Base-by-base conservation (phyloP, 768 basidiomycete genomes). In the Macrocybe gigantea region DNA sequence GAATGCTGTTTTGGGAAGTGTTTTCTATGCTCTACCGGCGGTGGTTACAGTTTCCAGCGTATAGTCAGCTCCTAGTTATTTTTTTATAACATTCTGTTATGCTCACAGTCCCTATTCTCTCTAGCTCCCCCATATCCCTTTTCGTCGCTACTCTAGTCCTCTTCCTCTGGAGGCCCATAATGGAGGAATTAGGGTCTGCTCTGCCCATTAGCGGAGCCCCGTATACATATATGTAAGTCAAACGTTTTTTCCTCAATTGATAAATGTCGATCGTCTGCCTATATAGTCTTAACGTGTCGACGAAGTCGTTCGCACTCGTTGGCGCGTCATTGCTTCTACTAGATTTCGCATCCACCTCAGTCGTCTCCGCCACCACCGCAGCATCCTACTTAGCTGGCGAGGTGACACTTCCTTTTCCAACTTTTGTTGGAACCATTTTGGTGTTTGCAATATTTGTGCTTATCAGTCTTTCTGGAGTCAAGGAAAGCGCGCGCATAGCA, bases 291-390 rank as follows among this genome's bases (percentile, higher is more conserved):
- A 81, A 88, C 55, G 73, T 79, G 12, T 81, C 83, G 1, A 72
- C 77, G 0, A 87, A 86, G 56, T 63, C 71, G 1, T 64, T 83
- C 6, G 83, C 84, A 37, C 67, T 88, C 1, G 51, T 83, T n/a
- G 82, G 78, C 5, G 85, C 85, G 1, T 71, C 82, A 0, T 69
- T 85, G 6, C 73, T 86, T 0, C 65, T 88, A n/a, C 70, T 90
- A 3, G 87, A 90, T 59, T 85, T 81, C 41, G 71, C 81, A 5
- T 75, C 83, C 3, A 88, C 85, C 0, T 71, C 80, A 0, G 78
- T 84, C 10, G 82, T 87, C 13, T 87, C 87, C 0, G 85, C 87
- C 0, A 82, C 85, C 3, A 86, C 86, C 0, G 85, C 86, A 0
- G 70, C 77, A 3, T 70, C 78, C 3, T 88, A 88, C 52, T 75